phyloP scores from a whole-genome alignment of 441 rosid genomes.

The Sinapis alba region DNA sequence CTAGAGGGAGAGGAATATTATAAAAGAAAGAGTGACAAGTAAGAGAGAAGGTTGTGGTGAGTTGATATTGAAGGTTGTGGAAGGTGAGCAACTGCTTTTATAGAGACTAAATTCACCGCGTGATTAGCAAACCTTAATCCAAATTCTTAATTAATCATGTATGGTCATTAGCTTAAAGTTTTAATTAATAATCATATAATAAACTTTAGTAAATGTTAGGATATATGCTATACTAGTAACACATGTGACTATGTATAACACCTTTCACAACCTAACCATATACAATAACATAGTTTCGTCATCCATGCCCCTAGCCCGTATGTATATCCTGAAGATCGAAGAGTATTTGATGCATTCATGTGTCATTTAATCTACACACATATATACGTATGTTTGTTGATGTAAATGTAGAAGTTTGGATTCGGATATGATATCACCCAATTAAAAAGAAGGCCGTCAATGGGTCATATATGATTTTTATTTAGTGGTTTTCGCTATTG shows the following conservation, averaged over 20 bases:
- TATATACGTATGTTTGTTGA: background rate
- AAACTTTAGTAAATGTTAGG: background rate
- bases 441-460: background rate
- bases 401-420: background rate
- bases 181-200: constrained; percentile 15
- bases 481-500: background rate
- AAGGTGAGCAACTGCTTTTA: constrained; percentile 51
- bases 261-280: constrained; percentile 29
- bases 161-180: constrained; percentile 3
- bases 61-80: constrained; percentile 45
- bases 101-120: constrained; percentile 45
- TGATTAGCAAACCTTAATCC: constrained; percentile 27
- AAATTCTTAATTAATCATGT: constrained; percentile 26
- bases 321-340: background rate
- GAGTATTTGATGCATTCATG: constrained; percentile 12
- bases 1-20: constrained; percentile 21
- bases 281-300: constrained; percentile 16
- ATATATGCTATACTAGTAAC: constrained; percentile 1
- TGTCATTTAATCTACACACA: background rate
- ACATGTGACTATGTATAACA: constrained; percentile 17
- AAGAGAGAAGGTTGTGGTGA: constrained; percentile 27
- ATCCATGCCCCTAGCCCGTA: constrained; percentile 3
- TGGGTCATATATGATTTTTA: background rate
- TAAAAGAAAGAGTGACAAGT: constrained; percentile 3
- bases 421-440: background rate